Base-by-base conservation (phyloP, 2,329 filamentous ascomycete genomes). In the Teratosphaeria pseudoeucalypti region DNA sequence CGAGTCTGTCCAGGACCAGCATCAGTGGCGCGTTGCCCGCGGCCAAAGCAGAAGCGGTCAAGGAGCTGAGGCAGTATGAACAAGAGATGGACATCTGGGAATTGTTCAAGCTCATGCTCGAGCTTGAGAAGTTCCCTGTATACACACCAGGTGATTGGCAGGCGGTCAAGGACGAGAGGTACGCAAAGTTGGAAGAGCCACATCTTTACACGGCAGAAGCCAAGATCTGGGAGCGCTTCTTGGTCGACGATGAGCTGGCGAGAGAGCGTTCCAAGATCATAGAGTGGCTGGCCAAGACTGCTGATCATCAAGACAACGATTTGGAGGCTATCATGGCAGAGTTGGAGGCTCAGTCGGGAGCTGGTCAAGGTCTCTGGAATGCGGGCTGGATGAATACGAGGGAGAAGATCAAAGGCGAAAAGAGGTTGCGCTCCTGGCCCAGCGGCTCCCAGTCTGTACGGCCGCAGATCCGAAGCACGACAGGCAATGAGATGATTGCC, bases 361-460 rank as follows among this genome's bases (percentile, higher is more conserved):
- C 89, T 67, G 88, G 88, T 10, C 75, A 77, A 56, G 89, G 92
- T 56, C 85, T 92, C 10, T 89, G 94, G 77, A 85, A 89, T 32
- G 86, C 91, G 71, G 92, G 92, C 49, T 96, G 92, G 89, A 83
- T 96, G 63, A 90, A 96, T 72, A 96, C 94, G 0, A 89, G 91
- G 63, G 85, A 89, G 60, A 86, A 87, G 55, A 90, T 99, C 74
- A 99, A 99, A 77, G 83, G 89, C 59, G 85, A 90, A 71, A 99
- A 97, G 77, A 85, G 88, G 60, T 77, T 94, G 64, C 83, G 88
- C 61, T 82, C 84, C 32, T 72, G 70, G 67, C 67, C 70, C 2
- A 62, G 64, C 60, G 29, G 66, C 60, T 61, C 81, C 82, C 39
- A 79, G 83, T 55, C 71, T 81, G 64, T 86, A 79, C 67, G 79